Evolutionary conservation across 495 filamentous ascomycete genomes (phyloP), one percentile per base, ranked within the genome.

Genomic region (Aspergillus steynii): DNA sequence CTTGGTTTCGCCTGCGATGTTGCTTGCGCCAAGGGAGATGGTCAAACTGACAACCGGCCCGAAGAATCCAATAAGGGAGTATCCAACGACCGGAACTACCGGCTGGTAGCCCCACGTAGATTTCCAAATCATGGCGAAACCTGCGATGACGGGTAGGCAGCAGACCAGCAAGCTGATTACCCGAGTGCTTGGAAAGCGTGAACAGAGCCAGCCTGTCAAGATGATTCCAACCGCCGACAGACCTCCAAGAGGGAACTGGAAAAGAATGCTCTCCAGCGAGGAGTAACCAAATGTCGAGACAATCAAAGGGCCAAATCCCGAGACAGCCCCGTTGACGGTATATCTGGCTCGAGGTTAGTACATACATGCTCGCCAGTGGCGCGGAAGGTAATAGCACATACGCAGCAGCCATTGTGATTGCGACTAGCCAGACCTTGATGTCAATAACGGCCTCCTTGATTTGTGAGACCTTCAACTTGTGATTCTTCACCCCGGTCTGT

Each of bases 1-100:
- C 73, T 93, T 93, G 10, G 89, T 92, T 25, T 87, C 84, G 1
- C 90, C 90, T 1, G 89, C 90, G 1, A 92, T 84, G 62, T 92
- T 91, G 15, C 83, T 82, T 68, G 88, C 89, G 0, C 87, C 88
- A 1, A 90, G 64, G 0, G 82, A 85, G 56, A 92, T 88, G 50
- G 85, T 85, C 32, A 91, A 71, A 29, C 80, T 85, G 1, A 88
- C 86, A 0, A 87, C 85, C 1, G 81, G 85, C 0, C 87, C 90
- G 53, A 90, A 90, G 66, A 88, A 88, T 0, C 89, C 88, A 42
- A 87, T 87, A 25, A 91, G 75, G 0, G 86, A 82, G 70, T 90
- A 91, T 3, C 88, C 89, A 1, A 81, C 83, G 0, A 92, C 83
- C 0, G 88, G 88, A 0, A 83, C 80, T 0, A 80, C 80, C 2